Percentiles rank a stretch among this genome's conserved stretches.
Evolutionary conservation across 1,284 basidiomycete species (phyloP).

Genomic region (Marasmius sp.): DNA sequence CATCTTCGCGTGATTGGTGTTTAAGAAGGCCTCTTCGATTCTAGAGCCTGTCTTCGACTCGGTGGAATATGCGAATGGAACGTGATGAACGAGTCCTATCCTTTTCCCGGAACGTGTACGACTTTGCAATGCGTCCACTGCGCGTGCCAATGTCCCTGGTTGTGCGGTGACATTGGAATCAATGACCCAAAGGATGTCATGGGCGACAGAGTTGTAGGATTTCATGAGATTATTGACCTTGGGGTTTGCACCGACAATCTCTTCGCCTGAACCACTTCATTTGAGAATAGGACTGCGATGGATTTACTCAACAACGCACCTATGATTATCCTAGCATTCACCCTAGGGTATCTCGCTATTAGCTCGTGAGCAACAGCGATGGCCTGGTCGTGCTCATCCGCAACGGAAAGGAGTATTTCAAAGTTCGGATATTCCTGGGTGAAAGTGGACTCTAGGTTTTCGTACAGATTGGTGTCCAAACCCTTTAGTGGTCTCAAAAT

Average conservation of each 20-base stretch:
- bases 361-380: conserved; percentile 76
- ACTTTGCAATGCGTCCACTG: conserved; percentile 73
- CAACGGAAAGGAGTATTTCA: conserved; percentile 87
- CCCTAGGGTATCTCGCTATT: conserved; percentile 71
- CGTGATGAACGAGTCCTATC: conserved; percentile 93
- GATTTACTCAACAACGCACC: conserved; percentile 49
- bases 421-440: conserved; percentile 85
- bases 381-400: conserved; percentile 81
- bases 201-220: conserved; percentile 75
- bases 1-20: conserved; percentile 99
- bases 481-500: conserved; percentile 91
- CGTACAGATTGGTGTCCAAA: conserved; percentile 89
- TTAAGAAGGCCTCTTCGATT: conserved; percentile 93
- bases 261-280: conserved; percentile 52
- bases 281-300: conserved; percentile 4
- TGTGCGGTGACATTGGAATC: conserved; percentile 90
- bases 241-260: conserved; percentile 88
- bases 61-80: conserved; percentile 85
- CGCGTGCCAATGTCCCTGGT: conserved; percentile 81
- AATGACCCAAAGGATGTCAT: conserved; percentile 96
- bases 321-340: conserved; percentile 72
- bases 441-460: conserved; percentile 91
- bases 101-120: conserved; percentile 39
- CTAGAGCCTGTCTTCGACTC: conserved; percentile 72
- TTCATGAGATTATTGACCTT: conserved; percentile 97